These are phyloP conservation scores for Cytidiella melzeri DNA, from an alignment of 768 basidiomycete genomes.

Conservation along the genomic window DNA sequence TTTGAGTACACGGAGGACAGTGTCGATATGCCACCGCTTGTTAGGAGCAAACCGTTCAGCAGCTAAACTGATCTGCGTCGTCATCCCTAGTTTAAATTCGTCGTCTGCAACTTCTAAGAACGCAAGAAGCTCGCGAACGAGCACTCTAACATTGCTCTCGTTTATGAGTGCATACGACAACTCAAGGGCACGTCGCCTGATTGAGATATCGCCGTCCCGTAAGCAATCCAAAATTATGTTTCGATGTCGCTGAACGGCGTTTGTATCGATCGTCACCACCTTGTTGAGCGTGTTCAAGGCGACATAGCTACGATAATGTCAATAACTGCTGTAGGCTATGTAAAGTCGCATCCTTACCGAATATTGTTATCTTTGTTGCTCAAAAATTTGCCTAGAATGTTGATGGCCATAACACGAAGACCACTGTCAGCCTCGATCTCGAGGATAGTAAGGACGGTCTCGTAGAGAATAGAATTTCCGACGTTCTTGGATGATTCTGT, in stretches of 20 bases:
- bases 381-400: constrained; percentile 96
- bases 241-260: constrained; percentile 95
- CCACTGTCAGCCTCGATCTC: constrained; percentile 97
- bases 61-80: constrained; percentile 92
- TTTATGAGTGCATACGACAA: constrained; percentile 96
- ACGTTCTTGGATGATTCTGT: constrained; percentile 98
- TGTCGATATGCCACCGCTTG: constrained; percentile 99
- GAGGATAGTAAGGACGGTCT: constrained; percentile 91
- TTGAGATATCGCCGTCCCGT: constrained; percentile 98
- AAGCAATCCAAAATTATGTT: constrained; percentile 99
- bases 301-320: constrained; percentile 68
- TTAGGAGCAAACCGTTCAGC: constrained; percentile 97
- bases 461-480: constrained; percentile 96
- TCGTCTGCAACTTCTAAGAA: constrained; percentile 99
- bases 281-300: constrained; percentile 98
- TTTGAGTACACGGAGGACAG: constrained; percentile 86
- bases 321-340: not conserved
- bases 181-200: constrained; percentile 92
- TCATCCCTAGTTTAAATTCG: constrained; percentile 97
- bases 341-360: constrained; percentile 46
- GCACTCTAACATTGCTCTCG: constrained; percentile 86
- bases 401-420: constrained; percentile 98
- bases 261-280: constrained; percentile 95
- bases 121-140: constrained; percentile 87
- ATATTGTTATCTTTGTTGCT: constrained; percentile 99